Conservation (phyloP, 2,329 filamentous ascomycete genomes). For the Thermoascus crustaceus region DNA sequence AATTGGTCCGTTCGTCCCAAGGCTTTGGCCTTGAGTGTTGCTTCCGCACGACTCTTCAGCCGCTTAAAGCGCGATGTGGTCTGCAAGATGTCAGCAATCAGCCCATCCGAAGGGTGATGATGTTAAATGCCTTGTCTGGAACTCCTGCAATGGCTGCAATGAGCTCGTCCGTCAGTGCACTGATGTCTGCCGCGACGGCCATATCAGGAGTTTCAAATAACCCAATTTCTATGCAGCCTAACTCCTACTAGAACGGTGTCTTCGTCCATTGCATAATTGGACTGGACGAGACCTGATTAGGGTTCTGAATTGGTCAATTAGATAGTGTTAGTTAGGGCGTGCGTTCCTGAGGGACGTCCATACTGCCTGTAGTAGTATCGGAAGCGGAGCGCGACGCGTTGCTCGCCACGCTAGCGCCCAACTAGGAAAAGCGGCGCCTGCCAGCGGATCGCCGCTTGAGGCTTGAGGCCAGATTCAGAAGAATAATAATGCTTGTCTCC, state of each 20-base stretch:
- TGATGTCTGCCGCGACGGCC: conserved; percentile 61
- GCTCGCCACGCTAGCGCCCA: not conserved
- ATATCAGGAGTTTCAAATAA: conserved; percentile 39
- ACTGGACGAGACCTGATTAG: not conserved
- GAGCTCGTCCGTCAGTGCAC: conserved; percentile 61
- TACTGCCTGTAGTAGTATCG: too few relatives aligned
- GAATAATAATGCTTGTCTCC: too few relatives aligned
- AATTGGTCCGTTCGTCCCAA: conserved; percentile 67
- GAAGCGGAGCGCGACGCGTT: too few relatives aligned
- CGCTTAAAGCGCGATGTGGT: conserved; percentile 19
- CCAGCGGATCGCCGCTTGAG: too few relatives aligned
- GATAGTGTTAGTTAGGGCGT: too few relatives aligned
- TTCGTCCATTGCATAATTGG: not conserved
- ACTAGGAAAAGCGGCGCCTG: conserved; percentile 3
- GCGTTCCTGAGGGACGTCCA: too few relatives aligned
- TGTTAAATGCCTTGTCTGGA: conserved; percentile 41
- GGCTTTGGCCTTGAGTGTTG: conserved; percentile 31
- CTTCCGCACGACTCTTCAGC: conserved; percentile 25
- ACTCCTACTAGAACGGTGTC: too few relatives aligned
- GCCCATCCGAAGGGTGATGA: conserved; percentile 1
- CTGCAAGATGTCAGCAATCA: conserved; percentile 14
- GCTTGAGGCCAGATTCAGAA: too few relatives aligned
- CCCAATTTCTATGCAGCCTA: not conserved
- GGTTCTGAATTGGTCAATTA: not conserved
- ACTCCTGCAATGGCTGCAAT: conserved; percentile 56